These are phyloP conservation scores for Phytopythium aichiense DNA, from an alignment of 352 stramenopile species.

Conservation along the genomic window DNA sequence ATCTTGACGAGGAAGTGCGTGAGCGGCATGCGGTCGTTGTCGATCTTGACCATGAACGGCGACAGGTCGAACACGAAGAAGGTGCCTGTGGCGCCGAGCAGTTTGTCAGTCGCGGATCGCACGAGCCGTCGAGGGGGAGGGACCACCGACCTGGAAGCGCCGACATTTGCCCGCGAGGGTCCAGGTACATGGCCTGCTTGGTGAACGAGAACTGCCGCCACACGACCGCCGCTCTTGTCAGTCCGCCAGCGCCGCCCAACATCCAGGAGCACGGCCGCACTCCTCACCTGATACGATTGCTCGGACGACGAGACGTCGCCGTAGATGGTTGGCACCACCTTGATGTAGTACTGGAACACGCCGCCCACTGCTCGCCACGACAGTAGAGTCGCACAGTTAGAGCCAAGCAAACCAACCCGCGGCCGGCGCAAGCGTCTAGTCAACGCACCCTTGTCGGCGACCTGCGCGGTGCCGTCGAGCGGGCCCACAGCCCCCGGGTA, in stretches of 20 bases:
- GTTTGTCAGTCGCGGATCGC: not conserved
- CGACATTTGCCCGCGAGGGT: constrained; percentile 58
- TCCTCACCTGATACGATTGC: constrained; percentile 60
- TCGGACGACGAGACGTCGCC: constrained; percentile 62
- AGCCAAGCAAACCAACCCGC: not conserved
- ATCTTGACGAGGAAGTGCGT: constrained; percentile 85
- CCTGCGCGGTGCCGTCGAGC: constrained; percentile 56
- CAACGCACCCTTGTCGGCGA: constrained; percentile 36
- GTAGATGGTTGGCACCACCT: constrained; percentile 86
- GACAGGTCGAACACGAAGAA: constrained; percentile 87
- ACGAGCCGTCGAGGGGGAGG: not conserved
- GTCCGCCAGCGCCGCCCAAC: not conserved
- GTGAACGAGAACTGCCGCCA: constrained; percentile 68
- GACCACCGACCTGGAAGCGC: constrained; percentile 48
- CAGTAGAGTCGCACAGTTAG: not conserved
- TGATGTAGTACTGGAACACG: constrained; percentile 88
- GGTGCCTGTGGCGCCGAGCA: constrained; percentile 28
- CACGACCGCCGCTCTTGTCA: not conserved
- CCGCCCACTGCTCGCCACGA: constrained; percentile 39
- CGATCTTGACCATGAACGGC: constrained; percentile 84
- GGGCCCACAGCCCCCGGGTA: constrained; percentile 32
- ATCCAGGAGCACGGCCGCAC: not conserved
- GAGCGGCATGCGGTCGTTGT: constrained; percentile 75
- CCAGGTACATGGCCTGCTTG: constrained; percentile 74
- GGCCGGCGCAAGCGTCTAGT: not conserved